These are phyloP conservation scores for Euphrasia arctica DNA, from an alignment of 305 asterid species.

Conservation along the genomic window DNA sequence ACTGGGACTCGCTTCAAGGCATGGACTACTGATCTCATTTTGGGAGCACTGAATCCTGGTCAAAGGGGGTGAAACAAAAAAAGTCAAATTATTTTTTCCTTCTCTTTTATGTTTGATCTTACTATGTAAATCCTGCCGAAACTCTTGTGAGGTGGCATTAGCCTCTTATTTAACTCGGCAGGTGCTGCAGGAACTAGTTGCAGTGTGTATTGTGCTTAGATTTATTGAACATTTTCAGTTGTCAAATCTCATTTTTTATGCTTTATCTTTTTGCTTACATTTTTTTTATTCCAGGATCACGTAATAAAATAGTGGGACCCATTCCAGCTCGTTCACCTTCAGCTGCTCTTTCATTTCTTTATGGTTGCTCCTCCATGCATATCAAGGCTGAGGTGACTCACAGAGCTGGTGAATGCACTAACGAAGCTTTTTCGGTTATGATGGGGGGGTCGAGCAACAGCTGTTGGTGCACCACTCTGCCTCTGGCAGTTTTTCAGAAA, in stretches of 20 bases:
- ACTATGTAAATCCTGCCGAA: slow-evolving; percentile 33
- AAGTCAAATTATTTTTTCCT: too few relatives aligned
- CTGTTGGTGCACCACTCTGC: slow-evolving; percentile 20
- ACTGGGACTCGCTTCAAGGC: slow-evolving; percentile 33
- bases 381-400: slow-evolving; percentile 81
- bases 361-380: slow-evolving; percentile 63
- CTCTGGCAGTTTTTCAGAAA: slow-evolving; percentile 20
- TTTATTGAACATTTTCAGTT: too few relatives aligned
- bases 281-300: too few relatives aligned
- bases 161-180: too few relatives aligned
- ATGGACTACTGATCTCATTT: slow-evolving; percentile 20
- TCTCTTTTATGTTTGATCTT: slow-evolving; percentile 10
- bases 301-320: neutral
- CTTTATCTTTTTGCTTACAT: neutral
- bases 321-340: slow-evolving; percentile 33
- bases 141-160: slow-evolving; percentile 14
- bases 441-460: slow-evolving; percentile 57
- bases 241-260: slow-evolving; percentile 25
- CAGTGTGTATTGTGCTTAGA: too few relatives aligned
- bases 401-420: slow-evolving; percentile 58
- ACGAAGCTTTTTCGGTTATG: slow-evolving; percentile 69
- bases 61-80: too few relatives aligned
- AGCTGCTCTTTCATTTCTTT: slow-evolving; percentile 35
- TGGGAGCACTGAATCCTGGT: too few relatives aligned
- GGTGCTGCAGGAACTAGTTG: too few relatives aligned